Percentiles rank a stretch among this genome's conserved stretches.
Conservation (phyloP, 2,329 filamentous ascomycete genomes). For the Neoarthrinium moseri region DNA sequence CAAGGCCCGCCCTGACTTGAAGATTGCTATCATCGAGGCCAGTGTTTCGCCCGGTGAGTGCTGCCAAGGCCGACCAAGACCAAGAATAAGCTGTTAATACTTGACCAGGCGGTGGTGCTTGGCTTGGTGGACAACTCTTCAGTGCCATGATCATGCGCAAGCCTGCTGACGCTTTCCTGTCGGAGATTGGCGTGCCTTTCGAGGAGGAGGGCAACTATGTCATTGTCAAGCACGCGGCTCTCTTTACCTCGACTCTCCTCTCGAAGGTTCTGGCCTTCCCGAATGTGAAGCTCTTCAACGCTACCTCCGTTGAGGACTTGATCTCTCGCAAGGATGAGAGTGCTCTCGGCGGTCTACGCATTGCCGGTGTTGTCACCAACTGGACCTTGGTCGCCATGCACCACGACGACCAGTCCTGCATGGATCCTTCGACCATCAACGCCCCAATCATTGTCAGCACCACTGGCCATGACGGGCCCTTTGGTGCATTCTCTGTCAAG, state of each 20-base stretch:
- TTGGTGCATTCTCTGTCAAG: conserved; percentile 90
- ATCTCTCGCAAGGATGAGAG: conserved; percentile 69
- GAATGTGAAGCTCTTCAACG: conserved; percentile 96
- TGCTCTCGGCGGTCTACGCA: conserved; percentile 57
- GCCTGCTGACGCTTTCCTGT: conserved; percentile 81
- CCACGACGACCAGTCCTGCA: conserved; percentile 88
- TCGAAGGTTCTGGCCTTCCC: conserved; percentile 80
- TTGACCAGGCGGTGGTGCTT: conserved; percentile 73
- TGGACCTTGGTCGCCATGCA: conserved; percentile 90
- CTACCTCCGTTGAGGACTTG: conserved; percentile 86
- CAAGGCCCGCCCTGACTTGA: conserved; percentile 81
- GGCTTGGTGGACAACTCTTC: conserved; percentile 93
- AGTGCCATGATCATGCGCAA: conserved; percentile 94
- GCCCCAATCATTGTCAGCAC: conserved; percentile 85
- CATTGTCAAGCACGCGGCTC: conserved; percentile 88
- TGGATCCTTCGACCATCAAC: conserved; percentile 98
- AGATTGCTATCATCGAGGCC: conserved; percentile 88
- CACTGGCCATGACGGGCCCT: conserved; percentile 87
- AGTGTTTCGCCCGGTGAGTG: conserved; percentile 69
- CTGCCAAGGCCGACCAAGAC: conserved; percentile 10
- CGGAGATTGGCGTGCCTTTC: conserved; percentile 77
- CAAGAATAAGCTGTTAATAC: neutral
- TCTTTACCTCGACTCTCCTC: conserved; percentile 87
- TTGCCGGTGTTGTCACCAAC: conserved; percentile 91
- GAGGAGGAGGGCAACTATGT: conserved; percentile 89